phyloP scores from a whole-genome alignment of 208 protist genomes.

The Crithidia acanthocephali region DNA sequence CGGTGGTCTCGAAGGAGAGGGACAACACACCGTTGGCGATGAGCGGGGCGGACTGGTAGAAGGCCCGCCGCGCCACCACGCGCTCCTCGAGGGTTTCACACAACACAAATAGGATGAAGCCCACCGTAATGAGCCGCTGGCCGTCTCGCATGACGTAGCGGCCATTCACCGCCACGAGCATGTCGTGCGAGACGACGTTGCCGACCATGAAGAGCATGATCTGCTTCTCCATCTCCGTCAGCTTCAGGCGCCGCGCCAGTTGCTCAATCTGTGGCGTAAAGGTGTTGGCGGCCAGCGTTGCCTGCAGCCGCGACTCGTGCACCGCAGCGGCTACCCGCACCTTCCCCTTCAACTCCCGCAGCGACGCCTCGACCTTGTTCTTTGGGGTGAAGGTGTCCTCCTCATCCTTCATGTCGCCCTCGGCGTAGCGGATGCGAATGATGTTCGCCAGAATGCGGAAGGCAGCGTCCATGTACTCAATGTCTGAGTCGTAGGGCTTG shows the following conservation, averaged over 20 bases:
- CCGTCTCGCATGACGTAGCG: constrained; percentile 89
- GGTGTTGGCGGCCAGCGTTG: constrained; percentile 49
- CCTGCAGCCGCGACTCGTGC: constrained; percentile 68
- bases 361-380: constrained; percentile 78
- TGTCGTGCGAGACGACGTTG: constrained; percentile 89
- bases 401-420: constrained; percentile 93
- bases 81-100: constrained; percentile 88
- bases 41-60: constrained; percentile 87
- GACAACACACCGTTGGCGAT: constrained; percentile 76
- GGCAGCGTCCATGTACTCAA: constrained; percentile 93
- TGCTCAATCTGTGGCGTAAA: constrained; percentile 91
- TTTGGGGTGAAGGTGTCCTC: constrained; percentile 74
- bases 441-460: constrained; percentile 88
- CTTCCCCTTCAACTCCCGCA: constrained; percentile 87
- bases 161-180: constrained; percentile 89
- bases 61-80: constrained; percentile 77
- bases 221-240: constrained; percentile 91
- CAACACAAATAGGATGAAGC: constrained; percentile 91
- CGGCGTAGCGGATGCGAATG: constrained; percentile 83
- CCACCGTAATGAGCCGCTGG: constrained; percentile 82
- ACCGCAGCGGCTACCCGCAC: constrained; percentile 67
- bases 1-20: constrained; percentile 54
- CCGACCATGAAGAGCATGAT: constrained; percentile 89
- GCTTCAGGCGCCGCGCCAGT: constrained; percentile 62
- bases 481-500: constrained; percentile 79